Percentiles rank a stretch among this genome's conserved stretches.
These are phyloP conservation scores for Liriodendron chinense DNA, from an alignment of 164 flowering plant species.

Conservation along the genomic window DNA sequence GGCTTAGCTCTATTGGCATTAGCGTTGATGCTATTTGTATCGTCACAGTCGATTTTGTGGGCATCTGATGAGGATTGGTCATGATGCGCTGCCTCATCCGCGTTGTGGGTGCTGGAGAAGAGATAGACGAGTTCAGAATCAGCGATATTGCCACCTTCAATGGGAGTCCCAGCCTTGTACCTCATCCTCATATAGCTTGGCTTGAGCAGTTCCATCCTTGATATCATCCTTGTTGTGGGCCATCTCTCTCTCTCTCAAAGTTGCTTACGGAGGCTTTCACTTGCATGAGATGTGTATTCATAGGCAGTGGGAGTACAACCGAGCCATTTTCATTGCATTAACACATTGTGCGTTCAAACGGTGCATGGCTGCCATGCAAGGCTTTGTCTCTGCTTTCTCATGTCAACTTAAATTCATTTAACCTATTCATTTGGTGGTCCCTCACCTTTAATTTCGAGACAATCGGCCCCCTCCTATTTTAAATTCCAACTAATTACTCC, in stretches of 20 bases:
- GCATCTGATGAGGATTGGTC: background rate
- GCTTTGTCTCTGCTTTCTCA: background rate
- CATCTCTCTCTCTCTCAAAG: conserved; percentile 1
- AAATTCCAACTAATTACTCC: too few relatives aligned
- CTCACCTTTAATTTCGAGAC: too few relatives aligned
- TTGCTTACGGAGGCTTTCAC: background rate
- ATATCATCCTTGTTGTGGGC: conserved; percentile 7
- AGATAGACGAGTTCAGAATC: conserved; percentile 3
- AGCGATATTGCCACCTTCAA: conserved; percentile 6
- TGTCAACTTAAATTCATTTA: too few relatives aligned
- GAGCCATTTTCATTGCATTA: background rate
- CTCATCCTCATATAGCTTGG: conserved; percentile 6
- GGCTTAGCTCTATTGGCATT: too few relatives aligned
- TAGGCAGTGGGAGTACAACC: background rate
- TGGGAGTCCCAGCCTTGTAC: conserved; percentile 2
- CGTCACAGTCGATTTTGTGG: background rate
- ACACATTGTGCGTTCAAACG: background rate
- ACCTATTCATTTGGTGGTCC: too few relatives aligned
- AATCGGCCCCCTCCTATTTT: too few relatives aligned
- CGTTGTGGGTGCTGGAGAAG: background rate
- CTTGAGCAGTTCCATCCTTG: conserved; percentile 7
- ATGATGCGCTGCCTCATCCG: background rate
- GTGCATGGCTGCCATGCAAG: background rate
- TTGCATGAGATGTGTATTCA: background rate
- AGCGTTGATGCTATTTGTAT: too few relatives aligned